phyloP scores from a whole-genome alignment of 306 rosid genomes.

The Myrica gale region DNA sequence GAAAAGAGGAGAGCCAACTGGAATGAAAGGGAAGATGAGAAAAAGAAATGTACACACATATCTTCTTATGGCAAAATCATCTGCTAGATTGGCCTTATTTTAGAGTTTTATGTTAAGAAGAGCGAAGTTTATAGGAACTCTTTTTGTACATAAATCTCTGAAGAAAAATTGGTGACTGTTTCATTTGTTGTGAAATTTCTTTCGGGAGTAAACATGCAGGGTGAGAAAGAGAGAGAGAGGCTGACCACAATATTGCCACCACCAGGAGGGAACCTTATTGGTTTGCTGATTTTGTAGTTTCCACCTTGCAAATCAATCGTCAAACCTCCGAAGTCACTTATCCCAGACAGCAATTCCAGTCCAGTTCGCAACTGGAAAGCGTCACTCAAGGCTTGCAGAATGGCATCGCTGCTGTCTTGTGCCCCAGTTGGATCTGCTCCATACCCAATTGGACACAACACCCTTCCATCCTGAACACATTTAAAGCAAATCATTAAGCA shows the following conservation, averaged over 20 bases:
- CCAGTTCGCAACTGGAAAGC: slow-evolving; percentile 40
- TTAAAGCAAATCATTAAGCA: not conserved
- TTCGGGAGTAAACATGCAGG: not conserved
- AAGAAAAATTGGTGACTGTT: no score
- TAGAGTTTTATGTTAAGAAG: no score
- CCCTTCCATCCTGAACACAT: slow-evolving; percentile 38
- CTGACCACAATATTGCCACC: slow-evolving; percentile 66
- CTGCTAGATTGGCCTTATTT: no score
- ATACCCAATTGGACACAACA: slow-evolving; percentile 46
- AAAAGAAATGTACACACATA: no score
- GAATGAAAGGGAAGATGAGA: no score
- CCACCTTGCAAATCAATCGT: slow-evolving; percentile 67
- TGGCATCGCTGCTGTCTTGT: slow-evolving; percentile 50
- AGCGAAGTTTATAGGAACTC: no score
- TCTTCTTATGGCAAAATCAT: no score
- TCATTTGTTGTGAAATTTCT: no score
- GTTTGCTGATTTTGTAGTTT: slow-evolving; percentile 49
- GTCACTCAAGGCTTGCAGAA: slow-evolving; percentile 42
- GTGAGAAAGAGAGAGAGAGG: slow-evolving; percentile 15
- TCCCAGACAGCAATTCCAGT: slow-evolving; percentile 45
- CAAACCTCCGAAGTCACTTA: slow-evolving; percentile 59
- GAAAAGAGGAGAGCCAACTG: no score
- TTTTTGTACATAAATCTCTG: no score
- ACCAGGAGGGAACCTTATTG: slow-evolving; percentile 51
- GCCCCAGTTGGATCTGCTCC: slow-evolving; percentile 68